These are phyloP conservation scores for Aspergillus vadensis DNA, from an alignment of 2,329 filamentous ascomycete genomes.

Conservation along the genomic window DNA sequence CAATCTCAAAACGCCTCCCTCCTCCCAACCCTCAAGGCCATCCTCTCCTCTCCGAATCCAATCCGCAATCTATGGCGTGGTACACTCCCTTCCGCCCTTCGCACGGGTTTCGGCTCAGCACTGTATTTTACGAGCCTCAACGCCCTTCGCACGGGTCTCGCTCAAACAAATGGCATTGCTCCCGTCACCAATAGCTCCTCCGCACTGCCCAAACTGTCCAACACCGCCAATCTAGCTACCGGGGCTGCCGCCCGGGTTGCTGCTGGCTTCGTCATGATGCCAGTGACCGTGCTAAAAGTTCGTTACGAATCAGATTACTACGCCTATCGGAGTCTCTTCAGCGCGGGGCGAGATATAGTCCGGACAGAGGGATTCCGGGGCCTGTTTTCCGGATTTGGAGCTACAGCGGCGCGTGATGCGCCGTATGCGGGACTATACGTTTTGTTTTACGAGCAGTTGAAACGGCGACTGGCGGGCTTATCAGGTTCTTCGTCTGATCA, in stretches of 20 bases:
- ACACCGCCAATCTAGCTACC: slow-evolving; percentile 80
- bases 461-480: slow-evolving; percentile 36
- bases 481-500: slow-evolving; percentile 15
- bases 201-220: slow-evolving; percentile 77
- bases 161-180: slow-evolving; percentile 44
- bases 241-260: slow-evolving; percentile 82
- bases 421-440: slow-evolving; percentile 96
- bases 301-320: slow-evolving; percentile 91
- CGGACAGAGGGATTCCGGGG: slow-evolving; percentile 73
- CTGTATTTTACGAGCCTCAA: slow-evolving; percentile 93
- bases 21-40: slow-evolving; percentile 66
- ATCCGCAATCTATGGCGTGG: slow-evolving; percentile 85
- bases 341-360: slow-evolving; percentile 74
- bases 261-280: slow-evolving; percentile 91
- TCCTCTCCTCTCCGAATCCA: slow-evolving; percentile 66
- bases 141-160: slow-evolving; percentile 70
- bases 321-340: slow-evolving; percentile 72
- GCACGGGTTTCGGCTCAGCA: slow-evolving; percentile 89
- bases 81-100: slow-evolving; percentile 86
- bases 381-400: slow-evolving; percentile 92
- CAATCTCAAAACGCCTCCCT: slow-evolving; percentile 75
- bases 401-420: slow-evolving; percentile 90
- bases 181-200: slow-evolving; percentile 55
- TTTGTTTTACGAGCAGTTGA: slow-evolving; percentile 75
- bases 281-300: slow-evolving; percentile 93